phyloP scores from a whole-genome alignment of 202 grass and related monocot species.

The Eragrostis tef region DNA sequence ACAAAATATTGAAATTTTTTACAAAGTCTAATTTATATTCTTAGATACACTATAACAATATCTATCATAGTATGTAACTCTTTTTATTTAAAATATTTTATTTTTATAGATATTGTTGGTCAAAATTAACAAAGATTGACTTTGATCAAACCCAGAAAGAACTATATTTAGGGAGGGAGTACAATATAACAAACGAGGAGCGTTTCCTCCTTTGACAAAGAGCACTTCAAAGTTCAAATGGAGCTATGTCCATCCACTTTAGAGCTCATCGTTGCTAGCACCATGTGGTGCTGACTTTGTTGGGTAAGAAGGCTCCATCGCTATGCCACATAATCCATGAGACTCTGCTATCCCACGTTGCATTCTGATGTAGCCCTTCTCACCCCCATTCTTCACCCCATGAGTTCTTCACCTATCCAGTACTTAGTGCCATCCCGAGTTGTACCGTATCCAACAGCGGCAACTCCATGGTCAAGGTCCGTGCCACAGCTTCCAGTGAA shows the following conservation, averaged over 20 bases:
- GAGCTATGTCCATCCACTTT: slow-evolving; percentile 13
- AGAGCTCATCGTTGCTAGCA: slow-evolving; percentile 20
- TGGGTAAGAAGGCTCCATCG: slow-evolving; percentile 66
- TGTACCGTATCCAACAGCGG: slow-evolving; percentile 56
- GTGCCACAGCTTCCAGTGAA: slow-evolving; percentile 65
- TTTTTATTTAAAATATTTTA: too few relatives aligned
- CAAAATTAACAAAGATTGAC: too few relatives aligned
- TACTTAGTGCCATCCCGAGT: slow-evolving; percentile 50
- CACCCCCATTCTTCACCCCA: slow-evolving; percentile 71
- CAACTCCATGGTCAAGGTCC: slow-evolving; percentile 64
- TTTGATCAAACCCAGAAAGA: too few relatives aligned
- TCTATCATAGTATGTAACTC: too few relatives aligned
- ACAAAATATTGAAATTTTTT: too few relatives aligned
- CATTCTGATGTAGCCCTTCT: slow-evolving; percentile 69
- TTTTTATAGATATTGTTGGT: too few relatives aligned
- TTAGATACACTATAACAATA: too few relatives aligned
- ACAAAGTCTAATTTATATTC: too few relatives aligned
- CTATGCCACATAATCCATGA: slow-evolving; percentile 62
- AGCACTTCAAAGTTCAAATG: background rate
- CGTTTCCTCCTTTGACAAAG: background rate
- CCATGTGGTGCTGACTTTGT: slow-evolving; percentile 29
- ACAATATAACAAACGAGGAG: background rate
- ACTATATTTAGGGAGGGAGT: too few relatives aligned
- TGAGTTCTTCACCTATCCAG: slow-evolving; percentile 77
- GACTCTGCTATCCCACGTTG: slow-evolving; percentile 41